These are phyloP conservation scores for Acanthamoeba castellanii DNA, from an alignment of 208 protist species.

Conservation along the genomic window DNA sequence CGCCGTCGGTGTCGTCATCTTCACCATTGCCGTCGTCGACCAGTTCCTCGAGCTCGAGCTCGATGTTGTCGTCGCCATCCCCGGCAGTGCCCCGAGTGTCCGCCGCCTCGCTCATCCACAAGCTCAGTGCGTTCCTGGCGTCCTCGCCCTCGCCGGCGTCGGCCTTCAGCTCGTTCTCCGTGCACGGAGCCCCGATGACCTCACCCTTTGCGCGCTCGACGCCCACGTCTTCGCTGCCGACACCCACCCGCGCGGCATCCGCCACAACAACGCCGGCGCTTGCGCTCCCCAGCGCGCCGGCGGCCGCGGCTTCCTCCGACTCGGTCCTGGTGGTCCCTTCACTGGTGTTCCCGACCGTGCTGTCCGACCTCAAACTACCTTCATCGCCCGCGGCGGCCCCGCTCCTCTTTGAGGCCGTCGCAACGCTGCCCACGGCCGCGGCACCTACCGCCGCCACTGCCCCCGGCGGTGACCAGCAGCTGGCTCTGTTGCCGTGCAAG, in stretches of 20 bases:
- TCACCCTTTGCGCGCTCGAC: neutral
- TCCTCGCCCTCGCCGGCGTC: neutral
- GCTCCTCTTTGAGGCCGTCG: no score
- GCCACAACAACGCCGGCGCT: no score
- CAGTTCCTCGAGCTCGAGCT: neutral
- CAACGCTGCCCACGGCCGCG: no score
- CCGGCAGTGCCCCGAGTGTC: neutral
- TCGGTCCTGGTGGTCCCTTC: no score
- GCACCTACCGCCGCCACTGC: no score
- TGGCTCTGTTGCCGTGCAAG: neutral
- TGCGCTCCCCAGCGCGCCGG: no score
- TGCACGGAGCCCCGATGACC: neutral
- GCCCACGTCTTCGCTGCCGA: neutral
- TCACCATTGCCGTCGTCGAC: neutral
- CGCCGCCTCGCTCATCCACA: neutral
- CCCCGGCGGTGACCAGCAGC: neutral
- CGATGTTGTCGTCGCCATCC: neutral
- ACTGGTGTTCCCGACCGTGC: no score
- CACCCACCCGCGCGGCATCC: no score
- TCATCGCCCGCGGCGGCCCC: no score
- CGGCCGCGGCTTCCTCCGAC: no score
- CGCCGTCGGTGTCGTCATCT: no score
- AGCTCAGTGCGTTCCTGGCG: neutral
- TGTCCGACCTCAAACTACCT: no score
- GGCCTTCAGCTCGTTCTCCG: constrained; percentile 13